These are phyloP conservation scores for Coprinopsis marcescibilis DNA, from an alignment of 768 basidiomycete species.

Conservation along the genomic window DNA sequence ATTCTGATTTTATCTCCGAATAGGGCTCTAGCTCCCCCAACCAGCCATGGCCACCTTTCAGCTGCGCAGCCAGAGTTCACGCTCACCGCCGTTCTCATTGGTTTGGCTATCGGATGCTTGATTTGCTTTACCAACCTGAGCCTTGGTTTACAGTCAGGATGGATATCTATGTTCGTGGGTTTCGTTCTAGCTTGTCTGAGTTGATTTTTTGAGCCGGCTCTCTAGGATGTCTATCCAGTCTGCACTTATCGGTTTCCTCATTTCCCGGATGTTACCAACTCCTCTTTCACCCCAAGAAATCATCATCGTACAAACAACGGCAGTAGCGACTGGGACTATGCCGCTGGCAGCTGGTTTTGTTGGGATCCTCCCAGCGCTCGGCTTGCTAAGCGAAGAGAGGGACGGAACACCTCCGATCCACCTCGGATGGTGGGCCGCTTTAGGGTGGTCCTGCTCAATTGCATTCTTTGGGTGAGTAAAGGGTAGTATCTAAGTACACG, in stretches of 20 bases:
- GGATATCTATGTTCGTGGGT: constrained; percentile 72
- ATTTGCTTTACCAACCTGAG: constrained; percentile 92
- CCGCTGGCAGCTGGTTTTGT: constrained; percentile 84
- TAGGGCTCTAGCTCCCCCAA: constrained; percentile 1
- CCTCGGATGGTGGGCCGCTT: constrained; percentile 65
- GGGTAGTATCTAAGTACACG: not conserved
- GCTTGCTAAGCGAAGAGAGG: constrained; percentile 61
- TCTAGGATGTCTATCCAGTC: constrained; percentile 93
- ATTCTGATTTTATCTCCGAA: not conserved
- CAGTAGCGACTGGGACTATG: constrained; percentile 91
- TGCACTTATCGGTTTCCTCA: constrained; percentile 83
- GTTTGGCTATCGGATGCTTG: constrained; percentile 78
- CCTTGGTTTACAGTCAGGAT: constrained; percentile 83
- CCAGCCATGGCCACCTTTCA: constrained; percentile 5
- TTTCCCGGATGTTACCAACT: constrained; percentile 67
- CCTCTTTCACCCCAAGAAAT: constrained; percentile 89
- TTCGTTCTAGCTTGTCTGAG: too few relatives aligned
- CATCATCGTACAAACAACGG: constrained; percentile 91
- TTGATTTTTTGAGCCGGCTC: not conserved
- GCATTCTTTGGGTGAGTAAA: constrained; percentile 82
- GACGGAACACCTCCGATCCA: constrained; percentile 76
- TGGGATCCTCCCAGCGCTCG: constrained; percentile 87
- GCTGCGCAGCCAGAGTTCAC: constrained; percentile 37
- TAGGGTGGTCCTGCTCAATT: constrained; percentile 85
- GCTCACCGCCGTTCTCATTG: constrained; percentile 60